These are phyloP conservation scores for Rhypophila decipiens DNA, from an alignment of 495 filamentous ascomycete genomes.

Conservation along the genomic window DNA sequence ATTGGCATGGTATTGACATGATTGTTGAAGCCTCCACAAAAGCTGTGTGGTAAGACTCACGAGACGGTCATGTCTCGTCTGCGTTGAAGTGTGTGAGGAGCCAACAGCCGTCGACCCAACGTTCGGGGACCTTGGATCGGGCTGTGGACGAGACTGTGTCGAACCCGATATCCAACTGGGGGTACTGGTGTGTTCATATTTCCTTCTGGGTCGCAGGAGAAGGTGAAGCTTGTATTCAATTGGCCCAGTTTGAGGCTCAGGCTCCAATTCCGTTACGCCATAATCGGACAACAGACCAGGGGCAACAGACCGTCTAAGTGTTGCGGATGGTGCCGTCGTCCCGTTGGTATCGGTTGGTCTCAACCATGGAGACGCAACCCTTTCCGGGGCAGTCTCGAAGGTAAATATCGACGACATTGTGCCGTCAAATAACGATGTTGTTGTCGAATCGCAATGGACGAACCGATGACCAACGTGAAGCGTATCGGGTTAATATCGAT, in stretches of 20 bases:
- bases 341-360: conserved; percentile 36
- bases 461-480: no score
- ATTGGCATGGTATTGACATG: conserved; percentile 79
- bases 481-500: not conserved
- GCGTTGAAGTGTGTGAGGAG: conserved; percentile 37
- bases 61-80: conserved; percentile 72
- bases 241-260: conserved; percentile 90
- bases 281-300: conserved; percentile 58
- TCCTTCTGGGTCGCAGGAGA: conserved; percentile 71
- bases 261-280: conserved; percentile 68
- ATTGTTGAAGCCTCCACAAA: conserved; percentile 91
- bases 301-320: conserved; percentile 19
- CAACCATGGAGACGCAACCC: conserved; percentile 87
- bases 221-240: conserved; percentile 96
- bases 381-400: conserved; percentile 78
- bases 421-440: not conserved
- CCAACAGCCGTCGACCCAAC: conserved; percentile 17
- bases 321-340: conserved; percentile 22
- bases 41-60: conserved; percentile 92
- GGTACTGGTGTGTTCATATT: conserved; percentile 56
- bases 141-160: conserved; percentile 53
- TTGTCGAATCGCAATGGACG: no score
- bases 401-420: conserved; percentile 81
- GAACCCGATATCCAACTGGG: conserved; percentile 35
- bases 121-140: conserved; percentile 50